Evolutionary conservation across 129 eudicot species (phyloP), one percentile per base, ranked within the genome.

Genomic region (Ambrosia trifida): DNA sequence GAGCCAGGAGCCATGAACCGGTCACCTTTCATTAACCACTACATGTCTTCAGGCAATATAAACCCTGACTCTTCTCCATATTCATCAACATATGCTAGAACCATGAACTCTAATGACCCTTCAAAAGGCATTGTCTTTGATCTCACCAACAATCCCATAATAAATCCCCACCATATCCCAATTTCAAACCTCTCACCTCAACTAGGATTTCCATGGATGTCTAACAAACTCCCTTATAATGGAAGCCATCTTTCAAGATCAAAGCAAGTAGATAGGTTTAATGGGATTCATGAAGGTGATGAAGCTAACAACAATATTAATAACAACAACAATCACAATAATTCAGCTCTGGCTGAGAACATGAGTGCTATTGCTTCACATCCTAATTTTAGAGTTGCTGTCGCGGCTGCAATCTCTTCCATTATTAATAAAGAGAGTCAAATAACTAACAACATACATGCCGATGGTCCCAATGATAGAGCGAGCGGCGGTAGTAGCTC

Each of bases 361-460:
- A 79, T 85, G 86, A 91, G 86, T 77, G 91, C 89, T 35, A 84
- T 91, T 66, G 86, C 97, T 72, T 81, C 87, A 33, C 95, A 91
- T 79, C 97, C 97, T 62, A 87, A 87, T 72, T 87, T 91, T 81
- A 85, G 91, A 87, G 97, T 91, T 70, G 97, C 97, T 14, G 97
- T 90, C 17, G 97, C 97, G 38, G 97, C 97, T 1, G 97, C 97
- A 16, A 87, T 91, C 65, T 85, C 97, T 7, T 91, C 95, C 1
- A 77, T 87, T 54, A 87, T 87, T 47, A 91, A 85, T 85, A 83
- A 87, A 73, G 95, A 91, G 63, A 78, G 70, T 79, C 87, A 85
- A 79, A 68, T 74, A 56, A 81, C 57, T 75, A 60, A 66, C 45
- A 46, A 8, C 52, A 66, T 36, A 41, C 74, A 51, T 11, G 76